A percentile compares a stretch with the other conserved stretches of the same genome.
phyloP scores from a whole-genome alignment of 2,329 filamentous ascomycete genomes.

The Colletotrichum aenigma region DNA sequence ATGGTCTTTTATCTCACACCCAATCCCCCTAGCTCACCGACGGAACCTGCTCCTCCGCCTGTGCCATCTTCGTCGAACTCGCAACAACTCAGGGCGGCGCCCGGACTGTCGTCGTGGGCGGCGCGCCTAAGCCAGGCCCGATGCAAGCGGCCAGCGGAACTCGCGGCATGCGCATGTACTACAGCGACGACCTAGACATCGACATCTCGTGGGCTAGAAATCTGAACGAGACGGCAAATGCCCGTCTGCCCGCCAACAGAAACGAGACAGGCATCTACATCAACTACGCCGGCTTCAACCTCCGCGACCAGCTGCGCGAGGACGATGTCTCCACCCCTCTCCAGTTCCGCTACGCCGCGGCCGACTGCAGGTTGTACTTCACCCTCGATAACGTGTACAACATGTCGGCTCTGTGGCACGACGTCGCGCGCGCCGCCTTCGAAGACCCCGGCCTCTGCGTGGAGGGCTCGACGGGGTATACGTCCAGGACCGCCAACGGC shows the following conservation, averaged over 20 bases:
- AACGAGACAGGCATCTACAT: background rate
- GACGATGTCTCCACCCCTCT: constrained; percentile 42
- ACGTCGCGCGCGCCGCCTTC: constrained; percentile 31
- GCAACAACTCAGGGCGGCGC: constrained; percentile 58
- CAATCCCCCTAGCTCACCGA: constrained; percentile 43
- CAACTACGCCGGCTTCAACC: constrained; percentile 1
- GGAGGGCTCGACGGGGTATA: constrained; percentile 5
- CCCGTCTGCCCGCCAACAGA: background rate
- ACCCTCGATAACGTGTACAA: constrained; percentile 56
- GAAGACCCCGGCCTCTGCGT: background rate
- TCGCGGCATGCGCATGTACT: constrained; percentile 51
- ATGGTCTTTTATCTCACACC: background rate
- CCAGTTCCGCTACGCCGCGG: constrained; percentile 62
- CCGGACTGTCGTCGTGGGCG: constrained; percentile 62
- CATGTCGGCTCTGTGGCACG: constrained; percentile 55
- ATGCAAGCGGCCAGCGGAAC: constrained; percentile 64
- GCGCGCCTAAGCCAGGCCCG: constrained; percentile 50
- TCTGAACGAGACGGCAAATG: background rate
- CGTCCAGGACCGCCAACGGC: background rate
- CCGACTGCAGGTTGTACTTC: constrained; percentile 63
- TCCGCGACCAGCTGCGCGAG: constrained; percentile 1
- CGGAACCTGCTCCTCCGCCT: constrained; percentile 64
- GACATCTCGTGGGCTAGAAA: background rate
- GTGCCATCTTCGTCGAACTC: constrained; percentile 61
- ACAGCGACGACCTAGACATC: constrained; percentile 25